phyloP scores from a whole-genome alignment of 169 alveolate species.

The Babesia caballi region DNA sequence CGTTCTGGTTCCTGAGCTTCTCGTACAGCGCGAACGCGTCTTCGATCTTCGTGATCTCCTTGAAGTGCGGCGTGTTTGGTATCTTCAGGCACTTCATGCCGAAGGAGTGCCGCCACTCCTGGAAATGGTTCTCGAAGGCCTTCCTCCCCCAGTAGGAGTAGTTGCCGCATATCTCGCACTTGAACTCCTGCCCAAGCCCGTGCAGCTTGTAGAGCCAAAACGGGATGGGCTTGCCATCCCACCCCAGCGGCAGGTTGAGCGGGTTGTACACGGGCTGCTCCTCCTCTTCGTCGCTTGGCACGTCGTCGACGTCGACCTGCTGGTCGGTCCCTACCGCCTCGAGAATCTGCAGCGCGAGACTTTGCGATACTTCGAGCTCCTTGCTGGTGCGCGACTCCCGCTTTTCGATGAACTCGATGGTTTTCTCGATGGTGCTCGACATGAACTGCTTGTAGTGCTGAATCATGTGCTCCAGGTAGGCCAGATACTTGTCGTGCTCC shows the following conservation, averaged over 20 bases:
- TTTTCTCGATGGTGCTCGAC: conserved; percentile 23
- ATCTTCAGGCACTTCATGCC: conserved; percentile 98
- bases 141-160: conserved; percentile 99
- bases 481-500: conserved; percentile 77
- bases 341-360: conserved; percentile 38
- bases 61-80: conserved; percentile 99
- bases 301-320: conserved; percentile 36
- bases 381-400: conserved; percentile 70
- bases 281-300: conserved; percentile 79
- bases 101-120: conserved; percentile 98
- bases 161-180: conserved; percentile 99
- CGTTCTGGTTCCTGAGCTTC: conserved; percentile 87
- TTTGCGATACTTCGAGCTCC: conserved; percentile 71
- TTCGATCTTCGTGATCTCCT: conserved; percentile 76
- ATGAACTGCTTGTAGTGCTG: conserved; percentile 32
- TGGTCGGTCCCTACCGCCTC: conserved; percentile 55
- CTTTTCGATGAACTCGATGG: conserved; percentile 65
- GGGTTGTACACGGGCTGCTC: conserved; percentile 94
- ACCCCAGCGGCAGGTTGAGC: conserved; percentile 95
- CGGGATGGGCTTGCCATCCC: conserved; percentile 99
- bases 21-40: conserved; percentile 90
- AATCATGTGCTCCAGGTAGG: conserved; percentile 71
- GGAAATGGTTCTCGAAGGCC: conserved; percentile 98
- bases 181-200: conserved; percentile 97
- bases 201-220: conserved; percentile 99